These are phyloP conservation scores for Ramaria rubella DNA, from an alignment of 768 basidiomycete genomes.

Conservation along the genomic window DNA sequence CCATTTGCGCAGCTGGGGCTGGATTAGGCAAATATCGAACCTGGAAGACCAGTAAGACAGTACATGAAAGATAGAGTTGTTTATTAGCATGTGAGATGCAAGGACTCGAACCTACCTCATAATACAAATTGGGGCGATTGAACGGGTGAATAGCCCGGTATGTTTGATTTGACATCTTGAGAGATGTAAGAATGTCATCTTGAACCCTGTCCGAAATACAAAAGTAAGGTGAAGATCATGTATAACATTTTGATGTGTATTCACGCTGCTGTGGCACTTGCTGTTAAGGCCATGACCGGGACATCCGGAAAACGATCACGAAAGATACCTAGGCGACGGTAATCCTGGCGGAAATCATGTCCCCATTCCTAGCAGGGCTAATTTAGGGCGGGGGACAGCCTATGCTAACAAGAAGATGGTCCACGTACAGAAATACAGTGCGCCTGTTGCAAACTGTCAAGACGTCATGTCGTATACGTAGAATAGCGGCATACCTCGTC, in stretches of 20 bases:
- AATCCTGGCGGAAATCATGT: conserved; percentile 71
- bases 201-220: conserved; percentile 66
- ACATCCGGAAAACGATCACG: conserved; percentile 58
- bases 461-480: neutral
- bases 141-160: conserved; percentile 70
- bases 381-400: neutral
- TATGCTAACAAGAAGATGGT: neutral
- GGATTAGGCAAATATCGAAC: conserved; percentile 57
- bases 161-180: conserved; percentile 54
- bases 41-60: conserved; percentile 37
- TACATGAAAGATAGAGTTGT: too few species aligned
- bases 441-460: conserved; percentile 38
- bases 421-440: conserved; percentile 73
- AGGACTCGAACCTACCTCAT: conserved; percentile 50
- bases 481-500: conserved; percentile 53
- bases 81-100: neutral
- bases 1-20: conserved; percentile 49
- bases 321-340: conserved; percentile 65
- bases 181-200: conserved; percentile 59
- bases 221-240: neutral
- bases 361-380: conserved; percentile 77
- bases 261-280: conserved; percentile 69
- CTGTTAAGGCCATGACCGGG: conserved; percentile 85
- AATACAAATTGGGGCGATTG: conserved; percentile 73
- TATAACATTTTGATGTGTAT: conserved; percentile 18